A percentile compares a stretch with the other conserved stretches of the same genome.
phyloP scores from a whole-genome alignment of 306 rosid genomes.

The Castanospermum australe region DNA sequence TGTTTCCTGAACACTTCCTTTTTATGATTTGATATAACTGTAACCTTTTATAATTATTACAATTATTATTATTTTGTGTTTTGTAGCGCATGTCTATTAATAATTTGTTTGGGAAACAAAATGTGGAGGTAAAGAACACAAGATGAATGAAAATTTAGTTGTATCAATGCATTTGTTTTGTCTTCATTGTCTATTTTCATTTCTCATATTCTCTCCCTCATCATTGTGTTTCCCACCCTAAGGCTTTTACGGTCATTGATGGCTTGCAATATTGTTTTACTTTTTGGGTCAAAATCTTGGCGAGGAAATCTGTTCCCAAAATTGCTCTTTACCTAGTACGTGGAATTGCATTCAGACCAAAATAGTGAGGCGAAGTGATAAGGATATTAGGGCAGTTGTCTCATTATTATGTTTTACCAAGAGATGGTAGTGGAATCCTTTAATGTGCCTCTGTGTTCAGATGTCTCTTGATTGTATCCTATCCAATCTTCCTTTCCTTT shows the following conservation, averaged over 20 bases:
- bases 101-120: background rate
- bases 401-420: background rate
- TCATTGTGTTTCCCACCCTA: background rate
- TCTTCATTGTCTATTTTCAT: background rate
- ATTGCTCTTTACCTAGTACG: background rate
- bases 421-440: background rate
- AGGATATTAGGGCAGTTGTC: background rate
- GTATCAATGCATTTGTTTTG: background rate
- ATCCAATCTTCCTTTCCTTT: background rate
- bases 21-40: background rate
- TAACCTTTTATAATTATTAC: background rate
- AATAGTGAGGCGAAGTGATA: background rate
- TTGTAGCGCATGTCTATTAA: background rate
- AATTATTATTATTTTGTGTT: background rate
- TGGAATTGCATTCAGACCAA: background rate
- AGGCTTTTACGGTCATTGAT: background rate
- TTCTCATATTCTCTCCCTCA: background rate
- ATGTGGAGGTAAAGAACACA: background rate
- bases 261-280: background rate
- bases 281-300: too few relatives aligned
- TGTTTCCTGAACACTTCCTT: background rate
- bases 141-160: background rate
- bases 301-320: background rate
- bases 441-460: background rate
- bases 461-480: conserved; percentile 1